These are phyloP conservation scores for Suhomyces atakaporum DNA, from an alignment of 1,139 yeast species.

Conservation along the genomic window DNA sequence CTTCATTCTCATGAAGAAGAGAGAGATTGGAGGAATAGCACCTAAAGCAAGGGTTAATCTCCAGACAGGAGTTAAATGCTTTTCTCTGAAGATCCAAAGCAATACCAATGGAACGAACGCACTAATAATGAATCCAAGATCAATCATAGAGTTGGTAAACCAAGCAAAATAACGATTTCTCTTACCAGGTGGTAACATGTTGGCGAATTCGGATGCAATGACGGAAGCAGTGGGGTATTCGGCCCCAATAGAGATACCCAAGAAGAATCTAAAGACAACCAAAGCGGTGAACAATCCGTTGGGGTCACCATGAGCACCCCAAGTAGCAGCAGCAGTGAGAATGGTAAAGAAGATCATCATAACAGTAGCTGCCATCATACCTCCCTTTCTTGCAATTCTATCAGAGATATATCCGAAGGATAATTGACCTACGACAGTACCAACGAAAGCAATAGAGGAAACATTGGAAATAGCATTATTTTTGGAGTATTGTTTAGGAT, in stretches of 20 bases:
- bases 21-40: constrained; percentile 81
- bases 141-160: constrained; percentile 90
- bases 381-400: constrained; percentile 49
- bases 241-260: constrained; percentile 85
- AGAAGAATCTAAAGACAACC: constrained; percentile 80
- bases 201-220: constrained; percentile 91
- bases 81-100: constrained; percentile 74
- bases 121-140: constrained; percentile 79
- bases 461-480: constrained; percentile 46
- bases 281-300: constrained; percentile 79
- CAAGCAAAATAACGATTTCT: constrained; percentile 88
- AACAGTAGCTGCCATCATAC: constrained; percentile 47
- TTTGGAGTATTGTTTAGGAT: constrained; percentile 32
- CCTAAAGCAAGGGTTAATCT: constrained; percentile 90
- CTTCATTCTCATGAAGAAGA: constrained; percentile 75
- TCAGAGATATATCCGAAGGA: constrained; percentile 47
- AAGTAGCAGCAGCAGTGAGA: constrained; percentile 64
- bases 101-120: constrained; percentile 86
- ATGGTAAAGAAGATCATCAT: constrained; percentile 56
- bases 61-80: constrained; percentile 84
- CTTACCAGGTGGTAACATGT: constrained; percentile 71
- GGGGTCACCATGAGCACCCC: constrained; percentile 67
- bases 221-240: constrained; percentile 95
- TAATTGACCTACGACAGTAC: constrained; percentile 53
- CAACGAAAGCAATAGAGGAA: constrained; percentile 51